Percentiles rank a stretch among this genome's conserved stretches.
Conservation (phyloP, 75 land plant genomes). For the Pinus taeda region DNA sequence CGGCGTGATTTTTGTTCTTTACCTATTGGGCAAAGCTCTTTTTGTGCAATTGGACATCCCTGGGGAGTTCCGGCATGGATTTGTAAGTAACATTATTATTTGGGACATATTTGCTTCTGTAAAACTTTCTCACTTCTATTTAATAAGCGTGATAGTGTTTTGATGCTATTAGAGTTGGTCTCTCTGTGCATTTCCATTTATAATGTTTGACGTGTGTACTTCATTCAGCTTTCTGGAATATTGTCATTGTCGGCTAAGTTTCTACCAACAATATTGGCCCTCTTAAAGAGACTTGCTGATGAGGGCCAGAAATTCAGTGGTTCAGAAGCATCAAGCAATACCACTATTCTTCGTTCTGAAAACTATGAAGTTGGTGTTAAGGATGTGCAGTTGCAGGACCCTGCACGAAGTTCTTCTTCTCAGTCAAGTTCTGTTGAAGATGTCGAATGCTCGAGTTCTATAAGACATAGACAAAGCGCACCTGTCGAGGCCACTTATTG, state of each 20-base stretch:
- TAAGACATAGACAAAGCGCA: conserved; percentile 11
- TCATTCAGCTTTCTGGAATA: conserved; percentile 43
- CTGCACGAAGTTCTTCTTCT: conserved; percentile 14
- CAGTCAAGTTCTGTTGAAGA: conserved; percentile 17
- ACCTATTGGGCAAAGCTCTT: conserved; percentile 68
- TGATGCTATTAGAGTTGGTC: neutral
- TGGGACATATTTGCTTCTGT: neutral
- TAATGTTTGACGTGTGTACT: neutral
- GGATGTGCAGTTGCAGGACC: neutral
- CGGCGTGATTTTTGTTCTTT: conserved; percentile 66
- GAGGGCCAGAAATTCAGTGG: conserved; percentile 32
- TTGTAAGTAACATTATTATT: conserved; percentile 42
- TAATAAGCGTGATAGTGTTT: neutral
- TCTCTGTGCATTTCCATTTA: neutral
- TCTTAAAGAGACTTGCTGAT: conserved; percentile 52
- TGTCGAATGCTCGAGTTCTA: conserved; percentile 16
- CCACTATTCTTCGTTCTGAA: conserved; percentile 10
- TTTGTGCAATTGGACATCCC: conserved; percentile 92
- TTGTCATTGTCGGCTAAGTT: conserved; percentile 56
- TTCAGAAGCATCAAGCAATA: conserved; percentile 12
- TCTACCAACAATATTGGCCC: conserved; percentile 59
- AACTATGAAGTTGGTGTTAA: conserved; percentile 3
- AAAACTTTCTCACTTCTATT: neutral
- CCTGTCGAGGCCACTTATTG: neutral
- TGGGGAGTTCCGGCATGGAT: conserved; percentile 77